A percentile compares a stretch with the other conserved stretches of the same genome.
Evolutionary conservation across 192 early-diverging fungal species (phyloP).

Genomic region (Coemansia sp.): DNA sequence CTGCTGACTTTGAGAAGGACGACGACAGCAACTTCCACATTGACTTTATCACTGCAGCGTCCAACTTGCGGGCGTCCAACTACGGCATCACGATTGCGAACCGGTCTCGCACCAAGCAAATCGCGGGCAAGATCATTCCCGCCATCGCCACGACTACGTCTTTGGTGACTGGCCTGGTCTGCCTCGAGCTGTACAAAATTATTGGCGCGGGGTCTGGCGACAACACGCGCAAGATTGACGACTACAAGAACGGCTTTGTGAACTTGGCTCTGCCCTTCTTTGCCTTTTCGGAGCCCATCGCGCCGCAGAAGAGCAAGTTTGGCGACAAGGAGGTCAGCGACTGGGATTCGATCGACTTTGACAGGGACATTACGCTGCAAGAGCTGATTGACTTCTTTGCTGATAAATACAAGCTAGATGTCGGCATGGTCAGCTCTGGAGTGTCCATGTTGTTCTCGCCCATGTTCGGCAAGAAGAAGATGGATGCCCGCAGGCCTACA

Average conservation of each 20-base stretch:
- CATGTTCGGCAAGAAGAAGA: conserved; percentile 88
- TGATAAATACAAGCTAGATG: conserved; percentile 80
- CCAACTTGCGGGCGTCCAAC: conserved; percentile 90
- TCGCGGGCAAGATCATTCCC: conserved; percentile 90
- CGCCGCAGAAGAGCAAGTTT: conserved; percentile 86
- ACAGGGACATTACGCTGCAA: conserved; percentile 84
- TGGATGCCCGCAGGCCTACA: conserved; percentile 78
- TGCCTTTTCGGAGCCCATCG: conserved; percentile 98
- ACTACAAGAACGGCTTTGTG: conserved; percentile 99
- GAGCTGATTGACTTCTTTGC: conserved; percentile 88
- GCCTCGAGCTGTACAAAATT: conserved; percentile 97
- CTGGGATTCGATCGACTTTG: conserved; percentile 95
- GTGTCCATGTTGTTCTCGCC: conserved; percentile 92
- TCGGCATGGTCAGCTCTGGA: conserved; percentile 92
- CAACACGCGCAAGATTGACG: conserved; percentile 79
- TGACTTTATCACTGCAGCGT: conserved; percentile 97
- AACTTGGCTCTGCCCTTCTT: conserved; percentile 99
- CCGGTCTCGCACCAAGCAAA: conserved; percentile 84
- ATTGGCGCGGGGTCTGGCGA: conserved; percentile 33
- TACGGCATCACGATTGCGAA: conserved; percentile 76
- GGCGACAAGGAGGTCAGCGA: conserved; percentile 84
- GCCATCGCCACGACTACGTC: conserved; percentile 96
- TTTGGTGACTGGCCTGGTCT: conserved; percentile 95
- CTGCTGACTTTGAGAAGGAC: conserved; percentile 99
- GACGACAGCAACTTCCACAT: conserved; percentile 99